Conservation (phyloP, 495 filamentous ascomycete species). For the Aspergillus bertholletiae region DNA sequence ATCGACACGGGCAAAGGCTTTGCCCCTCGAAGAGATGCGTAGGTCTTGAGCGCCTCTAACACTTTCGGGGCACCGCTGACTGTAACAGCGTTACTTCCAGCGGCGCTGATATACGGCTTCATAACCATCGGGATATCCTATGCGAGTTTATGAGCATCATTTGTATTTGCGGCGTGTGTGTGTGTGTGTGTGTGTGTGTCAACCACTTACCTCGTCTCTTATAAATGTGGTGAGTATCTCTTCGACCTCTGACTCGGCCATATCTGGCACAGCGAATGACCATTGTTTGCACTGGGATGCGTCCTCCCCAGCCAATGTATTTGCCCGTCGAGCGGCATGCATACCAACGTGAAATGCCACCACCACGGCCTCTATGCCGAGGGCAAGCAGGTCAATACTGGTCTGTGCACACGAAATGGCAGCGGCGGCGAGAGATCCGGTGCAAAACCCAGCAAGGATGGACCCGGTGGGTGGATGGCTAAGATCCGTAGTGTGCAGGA, state of each 20-base stretch:
- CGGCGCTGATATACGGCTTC: neutral
- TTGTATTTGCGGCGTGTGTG: too few relatives aligned
- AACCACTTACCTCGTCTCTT: too few relatives aligned
- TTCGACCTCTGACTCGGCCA: too few relatives aligned
- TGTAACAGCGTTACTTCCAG: neutral
- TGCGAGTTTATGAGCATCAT: too few relatives aligned
- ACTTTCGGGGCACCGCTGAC: neutral
- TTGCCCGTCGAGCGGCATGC: too few relatives aligned
- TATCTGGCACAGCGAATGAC: too few relatives aligned
- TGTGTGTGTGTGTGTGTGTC: too few relatives aligned
- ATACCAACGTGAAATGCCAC: neutral
- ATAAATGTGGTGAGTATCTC: too few relatives aligned
- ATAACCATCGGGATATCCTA: too few relatives aligned
- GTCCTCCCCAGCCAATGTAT: too few relatives aligned
- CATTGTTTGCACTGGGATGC: too few relatives aligned
- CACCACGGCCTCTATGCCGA: neutral
- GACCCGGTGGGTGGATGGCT: neutral
- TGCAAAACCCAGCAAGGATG: neutral
- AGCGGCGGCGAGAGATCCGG: neutral
- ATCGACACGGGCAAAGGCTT: neutral
- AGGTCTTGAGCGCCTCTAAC: neutral
- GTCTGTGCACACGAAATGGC: neutral
- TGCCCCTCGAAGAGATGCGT: neutral
- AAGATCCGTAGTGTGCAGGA: neutral
- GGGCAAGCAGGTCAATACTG: neutral